Base-by-base conservation (phyloP, 2,329 filamentous ascomycete genomes). In the Torrubiellomyces zombiae region DNA sequence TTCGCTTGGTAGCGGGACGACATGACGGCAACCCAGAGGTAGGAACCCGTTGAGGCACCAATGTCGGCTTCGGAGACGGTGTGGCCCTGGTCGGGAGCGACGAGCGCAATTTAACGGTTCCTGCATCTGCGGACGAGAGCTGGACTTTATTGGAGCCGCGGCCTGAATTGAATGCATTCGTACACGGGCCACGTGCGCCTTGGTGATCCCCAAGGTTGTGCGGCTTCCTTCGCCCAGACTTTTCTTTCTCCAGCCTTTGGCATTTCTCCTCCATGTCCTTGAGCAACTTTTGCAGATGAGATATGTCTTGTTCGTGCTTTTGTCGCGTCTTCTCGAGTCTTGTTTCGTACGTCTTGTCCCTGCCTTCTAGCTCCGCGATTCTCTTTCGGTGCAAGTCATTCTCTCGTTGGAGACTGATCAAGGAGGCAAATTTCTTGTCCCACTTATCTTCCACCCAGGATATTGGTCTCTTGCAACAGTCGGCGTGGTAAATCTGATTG, bases 401-500 rank as follows among this genome's bases (percentile, higher is more conserved):
- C 17, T 53, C 48, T 4, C 36, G 36, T 18, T 36, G 38, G 7
- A 57, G 41, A 10, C 37, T 40, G 4, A 32, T 33, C 4, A 44
- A 32, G 1, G 31, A 32, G 3, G 34, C 35, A 9, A 49, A 40
- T 18, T 47, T 48, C 29, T 37, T 43, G 35, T 59, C 55, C 38
- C 47, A 50, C 9, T 39, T 45, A 16, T 48, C 39, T 32, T 49
- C 45, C 5, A 52, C 39, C 40, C 45, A 48, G 3, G 45, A 43
- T 10, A 47, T 37, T 0, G 47, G 45, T 7, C 50, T 47, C 34
- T 52, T 59, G 37, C 58, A 62, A 34, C 56, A 61, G 12, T 40
- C 36, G 9, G 48, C 47, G 32, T 61, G 58, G 31, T 61, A 61
- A 5, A 58, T 48, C 26, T 63, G 57, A 19, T 58, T 52, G 14